Evolutionary conservation across 305 asterid species (phyloP), one percentile per base, ranked within the genome.

Genomic region (Fraxinus dipetala): DNA sequence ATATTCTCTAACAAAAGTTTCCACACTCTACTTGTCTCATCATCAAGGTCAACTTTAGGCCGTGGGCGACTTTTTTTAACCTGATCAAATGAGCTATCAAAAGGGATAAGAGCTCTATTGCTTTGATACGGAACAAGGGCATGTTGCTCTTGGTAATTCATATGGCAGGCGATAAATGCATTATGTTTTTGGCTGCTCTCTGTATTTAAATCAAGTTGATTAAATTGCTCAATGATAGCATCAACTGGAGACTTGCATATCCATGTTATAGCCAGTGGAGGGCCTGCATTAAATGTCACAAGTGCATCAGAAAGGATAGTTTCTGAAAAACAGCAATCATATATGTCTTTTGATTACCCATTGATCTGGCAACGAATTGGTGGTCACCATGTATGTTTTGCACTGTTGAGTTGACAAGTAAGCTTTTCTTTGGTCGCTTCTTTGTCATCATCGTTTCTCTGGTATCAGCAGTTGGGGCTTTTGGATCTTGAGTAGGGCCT

Each of bases 1-100:
- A 95, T 96, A 85, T 96, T 90, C 88, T 95, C 97, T 75, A 96
- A 84, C 88, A 96, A 83, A 81, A 96, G 97, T 90, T 87, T 92
- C 98, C 99, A 96, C 80, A 96, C 99, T 86, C 95, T 91, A 74
- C 82, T 90, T 77, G 99, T 95, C 93, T 93, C 98, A 78, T 91
- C 97, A 85, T 96, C 99, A 82, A 96, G 98, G 79, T 95, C 93
- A 85, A 96, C 98, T 90, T 91, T 95, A 31, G 98, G 92, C 78
- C 98, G 90, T 74, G 92, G 89, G 69, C 75, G 80, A 84, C 90
- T 88, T 88, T 87, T 91, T 84, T 82, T 93, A 30, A 85, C 81
- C 77, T 82, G 84, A 78, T 84, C 83, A 80, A 88, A 84, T 72
- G 94, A 88, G 84, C 77, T 79, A 65, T 87, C 89, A 75, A 87